These are phyloP conservation scores for Lichtheimia ramosa DNA, from an alignment of 371 early-diverging fungal genomes.

Conservation along the genomic window DNA sequence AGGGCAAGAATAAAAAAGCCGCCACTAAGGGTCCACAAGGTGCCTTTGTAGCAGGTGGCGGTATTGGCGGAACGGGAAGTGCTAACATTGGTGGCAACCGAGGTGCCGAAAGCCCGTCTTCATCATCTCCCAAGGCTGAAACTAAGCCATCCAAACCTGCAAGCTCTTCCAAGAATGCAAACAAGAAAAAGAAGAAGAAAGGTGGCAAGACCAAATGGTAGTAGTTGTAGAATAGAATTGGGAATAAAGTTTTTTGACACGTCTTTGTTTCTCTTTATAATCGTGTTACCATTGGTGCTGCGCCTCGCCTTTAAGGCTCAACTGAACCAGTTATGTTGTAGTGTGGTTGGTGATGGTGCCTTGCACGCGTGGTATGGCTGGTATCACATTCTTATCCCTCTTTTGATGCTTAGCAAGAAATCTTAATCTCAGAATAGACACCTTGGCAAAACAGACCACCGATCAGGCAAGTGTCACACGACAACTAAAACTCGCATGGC, in stretches of 20 bases:
- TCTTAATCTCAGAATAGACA: no score
- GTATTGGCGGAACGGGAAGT: conserved; percentile 71
- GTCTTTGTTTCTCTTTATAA: no score
- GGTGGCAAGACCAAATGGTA: conserved; percentile 22
- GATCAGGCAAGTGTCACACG: no score
- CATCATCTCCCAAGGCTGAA: background rate
- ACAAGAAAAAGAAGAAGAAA: conserved; percentile 21
- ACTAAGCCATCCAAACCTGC: conserved; percentile 5
- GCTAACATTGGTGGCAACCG: conserved; percentile 62
- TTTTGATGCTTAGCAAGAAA: no score
- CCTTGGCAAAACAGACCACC: no score
- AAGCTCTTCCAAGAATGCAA: conserved; percentile 7
- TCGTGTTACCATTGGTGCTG: no score
- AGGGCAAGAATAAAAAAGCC: conserved; percentile 61
- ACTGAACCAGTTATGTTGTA: no score
- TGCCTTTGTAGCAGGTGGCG: conserved; percentile 60
- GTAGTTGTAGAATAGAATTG: background rate
- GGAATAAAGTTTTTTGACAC: background rate
- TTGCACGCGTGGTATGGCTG: no score
- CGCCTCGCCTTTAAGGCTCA: no score
- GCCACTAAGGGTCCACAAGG: conserved; percentile 63
- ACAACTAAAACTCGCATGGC: no score
- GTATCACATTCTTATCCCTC: no score
- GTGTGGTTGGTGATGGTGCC: no score
- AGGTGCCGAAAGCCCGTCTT: background rate